A percentile compares a stretch with the other conserved stretches of the same genome.
Evolutionary conservation across 352 stramenopile genomes (phyloP).

Genomic region (Phytophthora sp.): DNA sequence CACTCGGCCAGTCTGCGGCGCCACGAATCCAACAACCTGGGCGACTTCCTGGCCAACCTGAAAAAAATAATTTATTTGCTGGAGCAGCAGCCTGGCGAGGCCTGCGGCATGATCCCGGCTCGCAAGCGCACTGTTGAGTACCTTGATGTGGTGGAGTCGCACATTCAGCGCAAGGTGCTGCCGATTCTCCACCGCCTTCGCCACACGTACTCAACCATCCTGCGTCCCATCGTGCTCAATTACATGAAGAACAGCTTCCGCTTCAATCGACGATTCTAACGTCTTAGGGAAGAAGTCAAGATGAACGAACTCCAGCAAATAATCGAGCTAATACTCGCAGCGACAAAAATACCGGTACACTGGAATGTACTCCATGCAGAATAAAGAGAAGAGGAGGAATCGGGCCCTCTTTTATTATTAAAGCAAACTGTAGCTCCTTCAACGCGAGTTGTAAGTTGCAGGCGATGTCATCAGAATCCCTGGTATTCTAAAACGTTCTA

Average conservation of each 20-base stretch:
- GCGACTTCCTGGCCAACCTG: slow-evolving; percentile 83
- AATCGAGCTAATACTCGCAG: slow-evolving; percentile 9
- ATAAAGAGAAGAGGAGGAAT: slow-evolving; percentile 15
- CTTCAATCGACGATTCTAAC: slow-evolving; percentile 52
- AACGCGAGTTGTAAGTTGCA: no score
- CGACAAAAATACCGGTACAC: slow-evolving; percentile 10
- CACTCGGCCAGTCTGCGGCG: slow-evolving; percentile 74
- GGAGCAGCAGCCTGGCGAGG: slow-evolving; percentile 78
- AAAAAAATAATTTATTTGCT: slow-evolving; percentile 93
- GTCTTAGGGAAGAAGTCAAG: not conserved
- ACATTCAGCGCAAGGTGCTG: slow-evolving; percentile 85
- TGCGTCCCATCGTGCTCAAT: slow-evolving; percentile 78
- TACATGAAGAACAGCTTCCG: slow-evolving; percentile 75
- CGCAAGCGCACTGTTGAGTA: slow-evolving; percentile 81
- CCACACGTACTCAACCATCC: slow-evolving; percentile 81
- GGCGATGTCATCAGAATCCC: no score
- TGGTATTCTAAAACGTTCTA: no score
- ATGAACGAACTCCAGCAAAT: slow-evolving; percentile 6
- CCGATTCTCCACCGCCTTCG: slow-evolving; percentile 80
- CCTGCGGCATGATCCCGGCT: slow-evolving; percentile 73
- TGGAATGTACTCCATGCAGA: slow-evolving; percentile 17
- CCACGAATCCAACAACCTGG: slow-evolving; percentile 83
- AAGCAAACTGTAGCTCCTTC: no score
- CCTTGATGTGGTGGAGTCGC: slow-evolving; percentile 80
- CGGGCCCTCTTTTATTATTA: slow-evolving; percentile 10